phyloP scores from a whole-genome alignment of 768 basidiomycete genomes.

The Antrodiella citrinella region DNA sequence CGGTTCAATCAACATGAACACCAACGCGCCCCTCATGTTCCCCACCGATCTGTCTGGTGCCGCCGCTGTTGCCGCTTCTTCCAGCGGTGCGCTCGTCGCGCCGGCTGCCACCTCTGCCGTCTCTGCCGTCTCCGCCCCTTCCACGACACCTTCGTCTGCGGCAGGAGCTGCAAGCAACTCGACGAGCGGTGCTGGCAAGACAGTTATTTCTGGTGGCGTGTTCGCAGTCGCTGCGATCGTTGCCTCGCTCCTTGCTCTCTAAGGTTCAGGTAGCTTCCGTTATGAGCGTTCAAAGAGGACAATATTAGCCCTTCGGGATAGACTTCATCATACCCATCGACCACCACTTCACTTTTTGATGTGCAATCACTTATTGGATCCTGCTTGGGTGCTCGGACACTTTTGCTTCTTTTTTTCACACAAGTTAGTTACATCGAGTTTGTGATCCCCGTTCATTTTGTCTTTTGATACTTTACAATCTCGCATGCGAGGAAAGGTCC shows the following conservation, averaged over 20 bases:
- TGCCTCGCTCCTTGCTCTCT: conserved; percentile 29
- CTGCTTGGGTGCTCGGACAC: not conserved
- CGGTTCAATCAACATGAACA: conserved; percentile 44
- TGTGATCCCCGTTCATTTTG: not conserved
- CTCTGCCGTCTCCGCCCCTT: conserved; percentile 13
- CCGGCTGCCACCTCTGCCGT: conserved; percentile 15
- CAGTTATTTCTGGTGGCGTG: conserved; percentile 40
- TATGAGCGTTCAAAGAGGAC: not conserved
- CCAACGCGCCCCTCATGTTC: conserved; percentile 44
- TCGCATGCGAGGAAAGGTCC: conserved; percentile 26
- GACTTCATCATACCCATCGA: not conserved
- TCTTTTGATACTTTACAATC: conserved; percentile 12
- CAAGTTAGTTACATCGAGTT: not conserved
- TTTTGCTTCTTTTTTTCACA: conserved; percentile 2
- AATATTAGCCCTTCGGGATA: not conserved
- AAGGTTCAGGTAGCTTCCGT: conserved; percentile 5
- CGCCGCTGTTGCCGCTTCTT: conserved; percentile 19
- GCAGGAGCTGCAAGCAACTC: conserved; percentile 15
- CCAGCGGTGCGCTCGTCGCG: conserved; percentile 15
- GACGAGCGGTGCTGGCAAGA: conserved; percentile 33
- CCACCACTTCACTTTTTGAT: not conserved
- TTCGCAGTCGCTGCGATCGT: conserved; percentile 44
- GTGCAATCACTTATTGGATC: conserved; percentile 9
- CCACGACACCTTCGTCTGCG: conserved; percentile 14
- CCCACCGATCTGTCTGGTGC: conserved; percentile 45